These are phyloP conservation scores for Diplodia seriata DNA, from an alignment of 2,329 filamentous ascomycete genomes.

Conservation along the genomic window DNA sequence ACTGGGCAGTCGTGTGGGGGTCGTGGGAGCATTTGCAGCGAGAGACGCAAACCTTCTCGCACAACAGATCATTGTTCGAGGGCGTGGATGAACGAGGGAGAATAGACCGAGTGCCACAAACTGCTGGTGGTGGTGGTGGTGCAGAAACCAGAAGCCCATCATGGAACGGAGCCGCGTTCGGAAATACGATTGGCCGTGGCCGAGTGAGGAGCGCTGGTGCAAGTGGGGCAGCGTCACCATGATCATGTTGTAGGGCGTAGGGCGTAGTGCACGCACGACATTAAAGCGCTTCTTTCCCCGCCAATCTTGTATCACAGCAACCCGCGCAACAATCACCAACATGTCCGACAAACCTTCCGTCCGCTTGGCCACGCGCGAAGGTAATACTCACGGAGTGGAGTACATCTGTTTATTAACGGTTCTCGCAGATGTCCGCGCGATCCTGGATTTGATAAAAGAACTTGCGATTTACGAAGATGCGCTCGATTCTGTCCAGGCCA, in stretches of 20 bases:
- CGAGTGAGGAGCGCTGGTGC: neutral
- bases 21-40: slow-evolving; percentile 14
- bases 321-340: neutral
- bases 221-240: slow-evolving; percentile 1
- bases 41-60: neutral
- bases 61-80: slow-evolving; percentile 16
- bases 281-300: neutral
- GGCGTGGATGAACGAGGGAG: neutral
- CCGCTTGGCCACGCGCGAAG: slow-evolving; percentile 67
- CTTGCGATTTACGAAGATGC: slow-evolving; percentile 89
- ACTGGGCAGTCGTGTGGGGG: slow-evolving; percentile 49
- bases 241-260: slow-evolving; percentile 18
- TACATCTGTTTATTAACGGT: slow-evolving; percentile 8
- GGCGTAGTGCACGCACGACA: neutral
- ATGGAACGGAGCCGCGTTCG: neutral
- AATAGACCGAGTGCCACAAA: too few species aligned
- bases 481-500: slow-evolving; percentile 76
- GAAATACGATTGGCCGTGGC: slow-evolving; percentile 23
- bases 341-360: slow-evolving; percentile 48
- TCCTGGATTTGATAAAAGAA: slow-evolving; percentile 81
- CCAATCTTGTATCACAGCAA: neutral
- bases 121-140: too few species aligned
- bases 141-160: neutral
- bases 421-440: slow-evolving; percentile 74
- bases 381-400: slow-evolving; percentile 45